These are phyloP conservation scores for Phytopythium chamaehyphon DNA, from an alignment of 352 stramenopile species.

Conservation along the genomic window DNA sequence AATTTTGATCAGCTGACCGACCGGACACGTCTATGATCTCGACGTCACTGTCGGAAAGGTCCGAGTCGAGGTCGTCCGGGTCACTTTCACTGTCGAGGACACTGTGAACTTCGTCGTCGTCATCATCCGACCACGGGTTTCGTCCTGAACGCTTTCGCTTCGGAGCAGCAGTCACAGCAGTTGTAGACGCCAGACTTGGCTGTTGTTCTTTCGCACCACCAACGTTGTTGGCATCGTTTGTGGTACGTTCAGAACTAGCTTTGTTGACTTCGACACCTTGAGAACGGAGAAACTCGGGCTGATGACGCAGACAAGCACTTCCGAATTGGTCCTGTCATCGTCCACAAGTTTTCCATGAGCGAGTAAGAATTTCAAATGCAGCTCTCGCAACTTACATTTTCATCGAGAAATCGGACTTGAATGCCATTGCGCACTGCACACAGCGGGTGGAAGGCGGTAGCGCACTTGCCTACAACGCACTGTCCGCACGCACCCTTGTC, in stretches of 20 bases:
- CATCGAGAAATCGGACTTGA: conserved; percentile 58
- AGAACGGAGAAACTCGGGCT: conserved; percentile 38
- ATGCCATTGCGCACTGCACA: conserved; percentile 61
- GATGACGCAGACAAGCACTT: conserved; percentile 57
- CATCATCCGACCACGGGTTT: conserved; percentile 26
- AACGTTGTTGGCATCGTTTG: conserved; percentile 10
- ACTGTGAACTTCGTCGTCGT: conserved; percentile 23
- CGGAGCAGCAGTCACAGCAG: neutral
- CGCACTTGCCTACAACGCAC: conserved; percentile 63
- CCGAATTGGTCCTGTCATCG: conserved; percentile 37
- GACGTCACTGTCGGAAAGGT: conserved; percentile 9
- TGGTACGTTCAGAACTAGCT: neutral
- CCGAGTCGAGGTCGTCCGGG: conserved; percentile 15
- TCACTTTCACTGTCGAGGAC: conserved; percentile 39
- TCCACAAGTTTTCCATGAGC: neutral
- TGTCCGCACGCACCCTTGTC: conserved; percentile 70
- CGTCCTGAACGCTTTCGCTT: conserved; percentile 17
- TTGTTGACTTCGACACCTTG: conserved; percentile 10
- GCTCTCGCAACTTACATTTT: conserved; percentile 22
- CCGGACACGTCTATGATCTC: conserved; percentile 3
- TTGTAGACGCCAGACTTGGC: too few species aligned
- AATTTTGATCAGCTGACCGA: neutral
- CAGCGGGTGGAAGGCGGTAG: conserved; percentile 64
- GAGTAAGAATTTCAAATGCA: too few species aligned
- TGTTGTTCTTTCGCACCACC: neutral